phyloP scores from a whole-genome alignment of 371 early-diverging fungal species.

The Amoeboradix gromovi region DNA sequence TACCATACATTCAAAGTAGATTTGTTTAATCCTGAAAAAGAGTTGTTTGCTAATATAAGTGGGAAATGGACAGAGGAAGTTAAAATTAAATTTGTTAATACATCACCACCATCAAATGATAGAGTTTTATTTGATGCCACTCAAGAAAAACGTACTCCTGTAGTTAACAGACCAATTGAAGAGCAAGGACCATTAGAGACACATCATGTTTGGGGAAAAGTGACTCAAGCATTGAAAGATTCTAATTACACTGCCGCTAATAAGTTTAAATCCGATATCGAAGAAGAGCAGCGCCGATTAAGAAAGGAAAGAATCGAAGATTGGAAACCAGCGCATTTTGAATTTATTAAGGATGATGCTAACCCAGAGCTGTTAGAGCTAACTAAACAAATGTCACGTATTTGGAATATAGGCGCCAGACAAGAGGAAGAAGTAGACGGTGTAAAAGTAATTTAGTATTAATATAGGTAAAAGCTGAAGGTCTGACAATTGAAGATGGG shows the following conservation, averaged over 20 bases:
- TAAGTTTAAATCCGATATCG: constrained; percentile 32
- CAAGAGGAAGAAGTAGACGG: neutral
- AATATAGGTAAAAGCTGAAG: neutral
- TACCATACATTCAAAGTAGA: constrained; percentile 42
- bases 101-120: neutral
- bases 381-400: neutral
- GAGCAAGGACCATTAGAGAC: constrained; percentile 35
- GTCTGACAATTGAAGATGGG: neutral
- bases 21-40: constrained; percentile 14
- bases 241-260: constrained; percentile 37
- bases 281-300: constrained; percentile 34
- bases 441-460: too few relatives aligned
- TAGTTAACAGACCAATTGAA: constrained; percentile 17
- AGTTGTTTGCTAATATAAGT: constrained; percentile 1
- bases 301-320: constrained; percentile 29
- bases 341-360: constrained; percentile 12
- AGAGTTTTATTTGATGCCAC: constrained; percentile 17
- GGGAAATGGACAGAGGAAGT: constrained; percentile 1
- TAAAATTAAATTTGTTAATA: neutral
- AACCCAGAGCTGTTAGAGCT: neutral
- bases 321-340: constrained; percentile 26
- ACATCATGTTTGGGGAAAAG: constrained; percentile 35
- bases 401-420: neutral
- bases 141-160: constrained; percentile 23
- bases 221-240: constrained; percentile 28